Percentiles rank a stretch among this genome's conserved stretches.
These are phyloP conservation scores for Salvia miltiorrhiza DNA, from an alignment of 257 asterid species.

Conservation along the genomic window DNA sequence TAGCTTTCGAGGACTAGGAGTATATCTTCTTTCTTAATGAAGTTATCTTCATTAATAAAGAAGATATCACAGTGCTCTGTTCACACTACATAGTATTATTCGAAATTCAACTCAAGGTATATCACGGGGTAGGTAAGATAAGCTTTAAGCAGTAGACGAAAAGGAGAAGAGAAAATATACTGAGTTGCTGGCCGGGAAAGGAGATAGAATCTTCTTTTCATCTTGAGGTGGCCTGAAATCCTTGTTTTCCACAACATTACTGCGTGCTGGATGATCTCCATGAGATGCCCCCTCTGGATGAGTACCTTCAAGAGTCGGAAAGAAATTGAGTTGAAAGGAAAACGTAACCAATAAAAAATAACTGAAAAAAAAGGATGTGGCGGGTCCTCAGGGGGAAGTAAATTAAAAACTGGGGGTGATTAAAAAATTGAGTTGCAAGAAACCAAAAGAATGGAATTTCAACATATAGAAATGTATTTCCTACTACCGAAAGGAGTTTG, in stretches of 20 bases:
- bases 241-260: constrained; percentile 19
- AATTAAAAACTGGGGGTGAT: neutral
- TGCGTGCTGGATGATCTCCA: constrained; percentile 23
- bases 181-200: constrained; percentile 27
- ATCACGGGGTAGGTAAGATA: neutral
- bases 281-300: constrained; percentile 33
- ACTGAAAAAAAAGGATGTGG: neutral
- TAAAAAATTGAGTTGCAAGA: neutral
- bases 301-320: constrained; percentile 18
- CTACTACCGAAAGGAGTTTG: neutral
- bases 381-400: neutral
- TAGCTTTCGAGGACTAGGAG: too few relatives aligned
- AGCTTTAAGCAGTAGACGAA: neutral
- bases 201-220: constrained; percentile 34
- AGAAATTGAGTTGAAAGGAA: neutral
- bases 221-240: constrained; percentile 34
- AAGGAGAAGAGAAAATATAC: constrained; percentile 22
- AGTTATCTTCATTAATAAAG: too few relatives aligned
- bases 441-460: neutral
- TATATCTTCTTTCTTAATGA: too few relatives aligned
- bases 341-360: neutral
- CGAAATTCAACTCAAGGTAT: neutral
- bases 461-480: neutral
- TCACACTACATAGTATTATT: neutral
- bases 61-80: neutral